Percentiles rank a stretch among this genome's conserved stretches.
Conservation (phyloP, 2,329 filamentous ascomycete genomes). For the Pestalotiopsis sp. region DNA sequence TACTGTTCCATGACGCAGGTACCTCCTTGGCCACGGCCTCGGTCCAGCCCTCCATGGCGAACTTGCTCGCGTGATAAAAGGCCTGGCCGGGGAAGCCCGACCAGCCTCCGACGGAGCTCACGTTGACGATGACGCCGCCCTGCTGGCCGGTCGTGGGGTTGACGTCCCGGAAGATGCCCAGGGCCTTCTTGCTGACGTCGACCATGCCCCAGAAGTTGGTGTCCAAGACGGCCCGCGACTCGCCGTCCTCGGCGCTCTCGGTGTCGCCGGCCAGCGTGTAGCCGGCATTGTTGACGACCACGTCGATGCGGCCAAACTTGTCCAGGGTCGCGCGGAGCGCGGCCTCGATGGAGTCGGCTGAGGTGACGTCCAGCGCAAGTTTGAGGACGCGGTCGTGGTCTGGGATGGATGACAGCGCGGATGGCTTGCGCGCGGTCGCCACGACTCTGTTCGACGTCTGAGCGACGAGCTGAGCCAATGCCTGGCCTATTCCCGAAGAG, state of each 20-base stretch:
- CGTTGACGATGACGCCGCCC: not conserved
- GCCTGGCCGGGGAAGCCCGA: not conserved
- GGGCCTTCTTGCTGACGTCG: no score
- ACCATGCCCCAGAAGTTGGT: no score
- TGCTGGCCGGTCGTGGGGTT: not conserved
- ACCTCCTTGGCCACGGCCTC: slow-evolving; percentile 3
- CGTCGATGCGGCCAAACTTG: not conserved
- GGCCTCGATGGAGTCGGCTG: no score
- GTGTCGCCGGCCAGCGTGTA: no score
- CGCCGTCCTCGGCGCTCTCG: no score
- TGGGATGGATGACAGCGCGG: not conserved
- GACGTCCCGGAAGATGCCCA: no score
- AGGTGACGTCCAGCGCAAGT: not conserved
- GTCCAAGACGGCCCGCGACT: no score
- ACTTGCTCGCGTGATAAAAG: not conserved
- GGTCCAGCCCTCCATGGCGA: not conserved
- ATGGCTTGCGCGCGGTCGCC: not conserved
- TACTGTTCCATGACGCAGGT: no score
- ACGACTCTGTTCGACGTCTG: not conserved
- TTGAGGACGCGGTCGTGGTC: not conserved
- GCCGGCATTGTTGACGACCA: slow-evolving; percentile 1
- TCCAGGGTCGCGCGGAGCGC: no score
- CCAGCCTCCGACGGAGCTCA: not conserved
- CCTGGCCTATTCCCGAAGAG: no score
- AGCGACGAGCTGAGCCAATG: not conserved